Evolutionary conservation across 2,329 filamentous ascomycete genomes (phyloP).

Genomic region (Exutisphaerella laricina): DNA sequence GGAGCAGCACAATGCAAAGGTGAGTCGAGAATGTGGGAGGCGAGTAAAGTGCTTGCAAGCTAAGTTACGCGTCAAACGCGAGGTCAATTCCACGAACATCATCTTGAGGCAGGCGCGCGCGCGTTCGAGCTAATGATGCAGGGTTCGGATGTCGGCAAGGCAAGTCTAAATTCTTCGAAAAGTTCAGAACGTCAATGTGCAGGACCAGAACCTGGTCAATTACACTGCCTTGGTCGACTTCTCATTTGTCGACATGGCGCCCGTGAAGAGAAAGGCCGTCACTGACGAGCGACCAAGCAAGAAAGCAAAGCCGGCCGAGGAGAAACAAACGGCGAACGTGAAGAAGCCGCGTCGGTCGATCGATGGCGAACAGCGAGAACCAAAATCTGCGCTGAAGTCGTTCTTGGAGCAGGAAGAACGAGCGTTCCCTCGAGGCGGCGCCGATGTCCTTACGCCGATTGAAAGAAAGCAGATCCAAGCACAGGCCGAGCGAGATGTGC

Average conservation of each 20-base stretch:
- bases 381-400: conserved; percentile 35
- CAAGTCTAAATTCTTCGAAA: no score
- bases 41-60: no score
- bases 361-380: conserved; percentile 22
- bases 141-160: no score
- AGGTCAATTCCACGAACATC: no score
- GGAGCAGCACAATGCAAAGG: no score
- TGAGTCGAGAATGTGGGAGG: no score
- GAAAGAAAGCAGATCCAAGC: conserved; percentile 96
- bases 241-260: conserved; percentile 36
- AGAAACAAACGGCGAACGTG: conserved; percentile 19
- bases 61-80: no score
- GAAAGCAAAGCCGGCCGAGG: conserved; percentile 29
- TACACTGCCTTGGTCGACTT: not conserved
- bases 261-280: conserved; percentile 44
- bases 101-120: no score
- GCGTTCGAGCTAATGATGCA: no score
- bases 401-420: conserved; percentile 71
- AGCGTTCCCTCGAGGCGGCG: conserved; percentile 87
- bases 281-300: conserved; percentile 34
- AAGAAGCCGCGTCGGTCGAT: conserved; percentile 21
- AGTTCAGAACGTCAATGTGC: no score
- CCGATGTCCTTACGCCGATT: conserved; percentile 80
- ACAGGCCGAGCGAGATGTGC: conserved; percentile 83
- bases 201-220: no score